Conservation (phyloP, 148 eudicot species). For the Tetragonia tetragonoides region DNA sequence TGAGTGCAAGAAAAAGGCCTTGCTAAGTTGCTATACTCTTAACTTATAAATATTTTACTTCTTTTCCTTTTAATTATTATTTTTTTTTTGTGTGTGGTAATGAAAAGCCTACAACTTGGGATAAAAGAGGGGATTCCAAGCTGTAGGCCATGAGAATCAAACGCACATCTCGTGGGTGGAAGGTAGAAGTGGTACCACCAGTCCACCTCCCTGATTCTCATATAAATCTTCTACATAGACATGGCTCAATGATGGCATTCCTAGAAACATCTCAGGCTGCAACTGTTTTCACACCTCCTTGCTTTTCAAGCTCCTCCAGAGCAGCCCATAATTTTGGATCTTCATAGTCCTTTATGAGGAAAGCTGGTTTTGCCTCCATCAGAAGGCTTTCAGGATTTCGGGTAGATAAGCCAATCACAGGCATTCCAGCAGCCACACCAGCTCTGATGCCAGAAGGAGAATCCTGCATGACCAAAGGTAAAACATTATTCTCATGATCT, state of each 20-base stretch:
- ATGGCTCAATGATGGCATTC: background rate
- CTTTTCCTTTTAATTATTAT: no score
- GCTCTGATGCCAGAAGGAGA: conserved; percentile 92
- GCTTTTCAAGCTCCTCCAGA: conserved; percentile 66
- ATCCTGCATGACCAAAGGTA: conserved; percentile 45
- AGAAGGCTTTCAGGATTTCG: conserved; percentile 67
- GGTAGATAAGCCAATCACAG: conserved; percentile 73
- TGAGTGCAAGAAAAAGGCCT: no score
- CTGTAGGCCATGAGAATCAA: no score
- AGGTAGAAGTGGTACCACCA: no score
- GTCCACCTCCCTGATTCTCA: background rate
- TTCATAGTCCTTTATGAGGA: conserved; percentile 70
- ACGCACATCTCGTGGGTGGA: no score
- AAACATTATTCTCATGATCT: background rate
- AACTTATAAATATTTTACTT: no score
- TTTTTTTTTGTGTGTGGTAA: no score
- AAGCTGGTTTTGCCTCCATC: conserved; percentile 64
- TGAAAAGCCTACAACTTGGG: no score
- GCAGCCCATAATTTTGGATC: conserved; percentile 88
- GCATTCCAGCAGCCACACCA: conserved; percentile 97
- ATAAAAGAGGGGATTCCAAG: no score
- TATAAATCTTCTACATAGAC: background rate
- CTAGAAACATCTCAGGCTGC: conserved; percentile 15
- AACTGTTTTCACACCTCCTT: conserved; percentile 29
- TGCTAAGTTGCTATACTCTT: no score